A percentile compares a stretch with the other conserved stretches of the same genome.
Evolutionary conservation across 768 basidiomycete species (phyloP).

Genomic region (Podaxis sp.): DNA sequence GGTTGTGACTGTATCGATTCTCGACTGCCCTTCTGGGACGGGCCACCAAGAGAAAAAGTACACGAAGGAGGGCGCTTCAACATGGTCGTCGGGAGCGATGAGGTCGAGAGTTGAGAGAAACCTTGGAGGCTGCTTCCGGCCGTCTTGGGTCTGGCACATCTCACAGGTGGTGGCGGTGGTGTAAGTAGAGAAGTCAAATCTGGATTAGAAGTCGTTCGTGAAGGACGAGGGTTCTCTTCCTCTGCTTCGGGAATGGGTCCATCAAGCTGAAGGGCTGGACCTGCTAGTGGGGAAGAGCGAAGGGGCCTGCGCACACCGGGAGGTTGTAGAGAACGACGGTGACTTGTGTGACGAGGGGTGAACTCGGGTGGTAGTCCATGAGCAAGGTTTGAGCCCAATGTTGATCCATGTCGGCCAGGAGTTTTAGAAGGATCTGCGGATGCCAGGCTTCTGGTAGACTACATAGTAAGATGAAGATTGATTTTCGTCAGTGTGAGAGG

Average conservation of each 20-base stretch:
- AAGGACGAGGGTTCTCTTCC: constrained; percentile 2
- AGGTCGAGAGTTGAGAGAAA: background rate
- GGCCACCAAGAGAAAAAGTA: background rate
- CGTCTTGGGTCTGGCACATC: background rate
- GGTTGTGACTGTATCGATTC: background rate
- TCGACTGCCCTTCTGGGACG: background rate
- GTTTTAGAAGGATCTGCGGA: background rate
- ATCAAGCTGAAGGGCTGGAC: constrained; percentile 28
- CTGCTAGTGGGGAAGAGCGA: constrained; percentile 39
- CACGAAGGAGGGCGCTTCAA: background rate
- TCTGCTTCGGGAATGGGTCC: constrained; percentile 8
- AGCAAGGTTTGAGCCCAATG: background rate
- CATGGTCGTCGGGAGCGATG: background rate
- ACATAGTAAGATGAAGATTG: background rate
- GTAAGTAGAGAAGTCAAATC: constrained; percentile 13
- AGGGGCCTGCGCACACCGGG: constrained; percentile 24
- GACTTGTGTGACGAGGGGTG: constrained; percentile 2
- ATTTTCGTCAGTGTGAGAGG: background rate
- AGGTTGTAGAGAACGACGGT: constrained; percentile 14
- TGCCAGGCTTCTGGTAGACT: background rate
- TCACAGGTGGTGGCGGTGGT: background rate
- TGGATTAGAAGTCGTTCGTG: constrained; percentile 15
- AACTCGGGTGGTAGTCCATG: background rate
- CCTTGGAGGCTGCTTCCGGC: background rate
- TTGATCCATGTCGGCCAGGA: background rate